Conservation (phyloP, 352 stramenopile species). For the Globisporangium canariense region DNA sequence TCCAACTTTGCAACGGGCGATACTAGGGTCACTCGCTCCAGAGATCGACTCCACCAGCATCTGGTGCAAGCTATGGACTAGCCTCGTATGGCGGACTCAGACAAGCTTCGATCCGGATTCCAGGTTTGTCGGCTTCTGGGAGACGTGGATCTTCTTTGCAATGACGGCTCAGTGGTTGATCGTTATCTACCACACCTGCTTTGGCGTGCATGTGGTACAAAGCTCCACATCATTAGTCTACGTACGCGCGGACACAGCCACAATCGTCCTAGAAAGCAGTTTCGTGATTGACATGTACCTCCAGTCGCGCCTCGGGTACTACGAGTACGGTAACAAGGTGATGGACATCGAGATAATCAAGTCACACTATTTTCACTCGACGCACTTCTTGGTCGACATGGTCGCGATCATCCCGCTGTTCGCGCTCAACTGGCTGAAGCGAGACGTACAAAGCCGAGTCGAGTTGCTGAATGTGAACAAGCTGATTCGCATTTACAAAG, state of each 20-base stretch:
- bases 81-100: not conserved
- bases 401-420: slow-evolving; percentile 40
- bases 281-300: slow-evolving; percentile 55
- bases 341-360: slow-evolving; percentile 44
- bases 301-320: slow-evolving; percentile 50
- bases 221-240: slow-evolving; percentile 14
- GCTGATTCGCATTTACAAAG: slow-evolving; percentile 49
- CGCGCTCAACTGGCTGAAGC: slow-evolving; percentile 33
- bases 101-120: slow-evolving; percentile 50
- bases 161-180: slow-evolving; percentile 38
- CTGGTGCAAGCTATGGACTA: not conserved
- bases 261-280: slow-evolving; percentile 34
- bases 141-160: slow-evolving; percentile 37
- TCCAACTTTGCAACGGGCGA: not conserved
- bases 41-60: not conserved
- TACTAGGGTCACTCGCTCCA: not conserved
- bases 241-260: slow-evolving; percentile 25
- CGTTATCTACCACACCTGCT: slow-evolving; percentile 51
- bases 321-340: slow-evolving; percentile 65
- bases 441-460: slow-evolving; percentile 5
- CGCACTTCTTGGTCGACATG: slow-evolving; percentile 41
- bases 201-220: slow-evolving; percentile 23
- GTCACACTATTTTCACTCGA: slow-evolving; percentile 38
- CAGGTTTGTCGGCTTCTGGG: slow-evolving; percentile 43
- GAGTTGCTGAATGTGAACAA: slow-evolving; percentile 62